phyloP scores from a whole-genome alignment of 768 basidiomycete species.

The Hygrocybe coccinea region DNA sequence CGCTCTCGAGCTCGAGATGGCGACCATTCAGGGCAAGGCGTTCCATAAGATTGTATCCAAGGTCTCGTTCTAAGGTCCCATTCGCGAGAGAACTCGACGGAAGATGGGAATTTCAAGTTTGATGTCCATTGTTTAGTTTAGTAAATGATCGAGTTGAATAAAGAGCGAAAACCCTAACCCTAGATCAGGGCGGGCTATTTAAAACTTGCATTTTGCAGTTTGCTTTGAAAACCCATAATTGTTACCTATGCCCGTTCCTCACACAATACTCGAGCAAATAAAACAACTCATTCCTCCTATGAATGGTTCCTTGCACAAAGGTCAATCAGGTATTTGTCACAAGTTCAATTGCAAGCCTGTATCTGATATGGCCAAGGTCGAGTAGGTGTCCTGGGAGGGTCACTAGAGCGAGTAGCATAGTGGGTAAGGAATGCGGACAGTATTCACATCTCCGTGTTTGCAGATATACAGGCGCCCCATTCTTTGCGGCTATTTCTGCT shows the following conservation, averaged over 20 bases:
- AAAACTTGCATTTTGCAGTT: too few relatives aligned
- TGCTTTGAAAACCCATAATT: too few relatives aligned
- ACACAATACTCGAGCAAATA: constrained; percentile 61
- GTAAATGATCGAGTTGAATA: too few relatives aligned
- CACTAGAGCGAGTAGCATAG: constrained; percentile 69
- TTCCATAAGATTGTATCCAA: constrained; percentile 49
- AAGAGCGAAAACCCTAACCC: too few relatives aligned
- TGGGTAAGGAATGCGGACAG: not conserved
- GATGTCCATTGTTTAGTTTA: too few relatives aligned
- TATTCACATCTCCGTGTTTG: not conserved
- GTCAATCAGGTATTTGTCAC: constrained; percentile 72
- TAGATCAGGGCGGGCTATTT: too few relatives aligned
- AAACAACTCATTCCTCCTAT: constrained; percentile 87
- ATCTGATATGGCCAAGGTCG: too few relatives aligned
- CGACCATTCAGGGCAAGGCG: constrained; percentile 45
- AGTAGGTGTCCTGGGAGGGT: constrained; percentile 91
- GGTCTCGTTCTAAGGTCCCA: constrained; percentile 24
- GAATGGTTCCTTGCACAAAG: constrained; percentile 85
- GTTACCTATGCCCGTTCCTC: constrained; percentile 59
- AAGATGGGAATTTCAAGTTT: not conserved
- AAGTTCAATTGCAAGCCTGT: not conserved
- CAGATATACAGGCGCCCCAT: constrained; percentile 96
- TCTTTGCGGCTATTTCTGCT: constrained; percentile 89
- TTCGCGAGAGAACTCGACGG: not conserved
- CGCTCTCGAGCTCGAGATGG: constrained; percentile 48